Percentiles rank a stretch among this genome's conserved stretches.
Evolutionary conservation across 2,329 filamentous ascomycete species (phyloP).

Genomic region (Colletotrichum spinosum): DNA sequence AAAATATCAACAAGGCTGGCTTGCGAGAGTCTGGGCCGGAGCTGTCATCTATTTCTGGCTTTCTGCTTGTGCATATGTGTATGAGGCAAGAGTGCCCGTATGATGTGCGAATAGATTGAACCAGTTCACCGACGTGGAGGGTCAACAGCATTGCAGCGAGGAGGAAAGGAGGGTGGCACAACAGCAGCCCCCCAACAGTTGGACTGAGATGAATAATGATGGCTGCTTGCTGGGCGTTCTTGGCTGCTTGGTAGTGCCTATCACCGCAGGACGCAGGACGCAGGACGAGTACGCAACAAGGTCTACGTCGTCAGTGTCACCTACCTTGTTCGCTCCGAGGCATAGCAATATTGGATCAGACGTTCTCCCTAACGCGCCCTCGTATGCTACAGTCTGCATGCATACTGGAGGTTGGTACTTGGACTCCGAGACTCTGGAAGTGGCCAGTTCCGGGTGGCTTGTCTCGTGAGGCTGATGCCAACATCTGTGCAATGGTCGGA

Average conservation of each 20-base stretch:
- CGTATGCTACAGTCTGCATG: neutral
- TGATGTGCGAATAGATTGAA: constrained; percentile 1
- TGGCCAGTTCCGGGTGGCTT: constrained; percentile 13
- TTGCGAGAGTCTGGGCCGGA: neutral
- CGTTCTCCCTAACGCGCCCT: constrained; percentile 9
- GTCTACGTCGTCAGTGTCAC: constrained; percentile 18
- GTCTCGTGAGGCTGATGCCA: constrained; percentile 13
- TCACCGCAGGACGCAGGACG: constrained; percentile 6
- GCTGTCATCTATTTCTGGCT: constrained; percentile 17
- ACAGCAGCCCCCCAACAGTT: too few relatives aligned
- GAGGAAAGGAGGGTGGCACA: neutral
- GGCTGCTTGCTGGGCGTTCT: neutral
- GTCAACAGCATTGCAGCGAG: constrained; percentile 7
- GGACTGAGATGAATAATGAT: too few relatives aligned
- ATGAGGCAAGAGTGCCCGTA: constrained; percentile 16
- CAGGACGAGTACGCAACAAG: constrained; percentile 1
- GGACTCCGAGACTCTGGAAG: neutral
- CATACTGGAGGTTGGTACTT: neutral
- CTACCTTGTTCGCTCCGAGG: constrained; percentile 1
- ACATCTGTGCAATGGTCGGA: constrained; percentile 32
- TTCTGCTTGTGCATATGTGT: too few relatives aligned
- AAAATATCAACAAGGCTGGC: too few relatives aligned
- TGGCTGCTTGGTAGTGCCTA: constrained; percentile 13
- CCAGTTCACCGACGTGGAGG: constrained; percentile 9
- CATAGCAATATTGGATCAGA: neutral